Evolutionary conservation across 805 yeast genomes (phyloP).

Genomic region (Cyberlindnera mrakii): DNA sequence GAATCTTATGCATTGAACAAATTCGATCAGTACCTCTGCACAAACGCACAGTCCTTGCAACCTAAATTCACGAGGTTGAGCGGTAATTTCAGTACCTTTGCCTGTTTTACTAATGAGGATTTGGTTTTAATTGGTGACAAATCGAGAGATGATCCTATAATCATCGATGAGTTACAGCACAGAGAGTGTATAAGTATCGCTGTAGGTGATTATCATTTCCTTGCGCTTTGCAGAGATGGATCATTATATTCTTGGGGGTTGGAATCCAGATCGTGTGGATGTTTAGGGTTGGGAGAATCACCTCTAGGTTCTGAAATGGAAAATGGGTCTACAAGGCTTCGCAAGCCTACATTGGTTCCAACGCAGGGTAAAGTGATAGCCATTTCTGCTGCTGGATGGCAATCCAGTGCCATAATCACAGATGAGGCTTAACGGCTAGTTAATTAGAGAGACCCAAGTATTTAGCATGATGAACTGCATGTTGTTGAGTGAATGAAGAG

Average conservation of each 20-base stretch:
- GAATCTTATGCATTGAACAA: constrained; percentile 21
- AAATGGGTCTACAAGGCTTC: constrained; percentile 25
- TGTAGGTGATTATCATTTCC: constrained; percentile 65
- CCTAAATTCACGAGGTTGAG: constrained; percentile 43
- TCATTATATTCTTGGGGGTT: constrained; percentile 60
- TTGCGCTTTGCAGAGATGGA: constrained; percentile 59
- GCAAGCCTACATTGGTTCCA: constrained; percentile 37
- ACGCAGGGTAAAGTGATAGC: constrained; percentile 39
- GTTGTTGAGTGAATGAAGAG: constrained; percentile 71
- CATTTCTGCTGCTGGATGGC: constrained; percentile 78
- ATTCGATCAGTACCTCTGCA: constrained; percentile 29
- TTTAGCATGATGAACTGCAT: constrained; percentile 83
- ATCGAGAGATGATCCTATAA: constrained; percentile 26
- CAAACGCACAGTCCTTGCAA: constrained; percentile 10
- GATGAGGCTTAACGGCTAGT: constrained; percentile 10
- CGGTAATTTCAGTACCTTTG: constrained; percentile 50
- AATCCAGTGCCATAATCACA: constrained; percentile 51
- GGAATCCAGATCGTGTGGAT: constrained; percentile 58
- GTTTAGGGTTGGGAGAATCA: constrained; percentile 59
- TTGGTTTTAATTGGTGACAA: constrained; percentile 14
- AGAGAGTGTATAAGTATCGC: constrained; percentile 47
- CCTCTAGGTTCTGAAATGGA: constrained; percentile 4
- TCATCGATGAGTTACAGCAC: constrained; percentile 38
- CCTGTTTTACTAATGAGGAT: constrained; percentile 48
- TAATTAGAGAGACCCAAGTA: constrained; percentile 31